A percentile compares a stretch with the other conserved stretches of the same genome.
Evolutionary conservation across 1,284 basidiomycete species (phyloP).

Genomic region (Meripilus lineatus): DNA sequence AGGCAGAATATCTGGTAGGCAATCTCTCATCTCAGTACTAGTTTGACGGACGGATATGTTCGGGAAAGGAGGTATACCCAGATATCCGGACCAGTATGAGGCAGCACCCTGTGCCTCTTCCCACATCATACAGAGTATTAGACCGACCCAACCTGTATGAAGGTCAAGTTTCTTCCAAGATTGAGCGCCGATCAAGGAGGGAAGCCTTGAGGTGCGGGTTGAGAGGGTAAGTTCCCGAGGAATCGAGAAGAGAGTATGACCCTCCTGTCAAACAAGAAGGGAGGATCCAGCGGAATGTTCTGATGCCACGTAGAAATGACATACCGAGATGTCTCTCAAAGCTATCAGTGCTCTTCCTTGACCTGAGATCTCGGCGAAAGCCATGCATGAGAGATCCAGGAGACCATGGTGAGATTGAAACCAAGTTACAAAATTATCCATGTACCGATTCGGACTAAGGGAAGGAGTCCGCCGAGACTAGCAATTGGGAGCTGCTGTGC

Average conservation of each 20-base stretch:
- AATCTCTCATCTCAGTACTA: neutral
- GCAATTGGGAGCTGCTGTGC: too few species aligned
- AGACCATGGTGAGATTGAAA: constrained; percentile 11
- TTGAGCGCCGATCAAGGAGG: constrained; percentile 46
- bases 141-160: constrained; percentile 76
- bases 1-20: constrained; percentile 61
- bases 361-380: constrained; percentile 45
- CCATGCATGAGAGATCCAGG: constrained; percentile 20
- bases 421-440: constrained; percentile 10
- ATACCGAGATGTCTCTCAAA: constrained; percentile 63
- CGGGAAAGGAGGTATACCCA: constrained; percentile 47
- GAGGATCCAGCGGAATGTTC: neutral
- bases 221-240: constrained; percentile 80
- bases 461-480: too few species aligned
- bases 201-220: constrained; percentile 69
- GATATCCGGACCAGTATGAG: constrained; percentile 68
- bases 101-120: constrained; percentile 59
- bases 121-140: constrained; percentile 96
- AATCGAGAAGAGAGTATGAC: constrained; percentile 76
- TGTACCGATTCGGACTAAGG: too few species aligned
- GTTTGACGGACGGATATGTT: too few species aligned
- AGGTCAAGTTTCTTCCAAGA: constrained; percentile 60
- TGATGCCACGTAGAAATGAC: constrained; percentile 17
- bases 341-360: constrained; percentile 74
- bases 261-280: constrained; percentile 43